Evolutionary conservation across 202 grass and related monocot species (phyloP), one percentile per base, ranked within the genome.

Genomic region (Carex arenaria): DNA sequence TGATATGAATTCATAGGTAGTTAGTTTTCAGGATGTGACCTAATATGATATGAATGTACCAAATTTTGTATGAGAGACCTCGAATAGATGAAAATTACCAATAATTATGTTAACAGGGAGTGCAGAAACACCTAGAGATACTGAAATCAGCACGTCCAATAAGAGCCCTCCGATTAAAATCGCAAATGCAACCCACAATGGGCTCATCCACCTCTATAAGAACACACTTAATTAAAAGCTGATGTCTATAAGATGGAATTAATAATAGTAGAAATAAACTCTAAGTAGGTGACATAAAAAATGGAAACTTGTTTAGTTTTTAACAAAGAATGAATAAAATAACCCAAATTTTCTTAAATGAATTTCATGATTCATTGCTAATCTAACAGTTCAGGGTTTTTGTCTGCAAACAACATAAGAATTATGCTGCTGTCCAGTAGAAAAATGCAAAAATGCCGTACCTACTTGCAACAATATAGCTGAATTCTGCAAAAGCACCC

Each of bases 31-130:
- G 53, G 14, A 56, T 10, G 5, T 55, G 51, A 43, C 8, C 52
- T 3, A 54, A 76, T 55, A 30, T 74, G 26, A 36, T 17, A 34
- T 67, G 64, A 17, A 65, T 17, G 64, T 36, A 17, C 2, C n/a
- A 13, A 78, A 7, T 36, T n/a, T 17, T 70, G 26, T 31, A 56
- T 52, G 72, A 61, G 22, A 4, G 59, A 3, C 53, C 26, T 59
- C 3, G n/a, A 36, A 36, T 57, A 34, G 7, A 78, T 38, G 17
- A 78, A 78, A 65, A 26, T 66, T 99, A 99, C 96, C 96, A 71
- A 95, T 99, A 85, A 99, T 96, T 84, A 95, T 99, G 87, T 99
- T 99, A 47, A 95, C 93, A 64, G 96, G 96, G 56, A 99, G 91
- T 51, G 93, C 88, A 2, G 96, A 99, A 84, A 99, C 93, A 34